Percentiles rank a stretch among this genome's conserved stretches.
Conservation (phyloP, 2,329 filamentous ascomycete species). For the Hypoxylon sp. region DNA sequence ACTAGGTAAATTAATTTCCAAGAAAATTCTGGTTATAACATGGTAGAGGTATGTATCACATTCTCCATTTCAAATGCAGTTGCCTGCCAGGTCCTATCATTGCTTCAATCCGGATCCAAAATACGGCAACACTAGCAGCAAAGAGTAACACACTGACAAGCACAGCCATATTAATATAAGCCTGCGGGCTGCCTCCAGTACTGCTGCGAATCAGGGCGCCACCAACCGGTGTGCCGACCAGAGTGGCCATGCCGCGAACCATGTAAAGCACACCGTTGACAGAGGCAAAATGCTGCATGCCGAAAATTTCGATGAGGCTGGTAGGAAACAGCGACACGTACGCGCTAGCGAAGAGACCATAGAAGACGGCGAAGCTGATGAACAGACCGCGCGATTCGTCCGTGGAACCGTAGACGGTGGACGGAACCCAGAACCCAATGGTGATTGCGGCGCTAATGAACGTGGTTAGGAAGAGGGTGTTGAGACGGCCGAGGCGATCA, state of each 20-base stretch:
- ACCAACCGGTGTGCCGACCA: slow-evolving; percentile 11
- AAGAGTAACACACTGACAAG: slow-evolving; percentile 17
- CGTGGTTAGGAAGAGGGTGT: slow-evolving; percentile 6
- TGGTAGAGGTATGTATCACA: slow-evolving; percentile 5
- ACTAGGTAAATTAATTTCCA: not conserved
- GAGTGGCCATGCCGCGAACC: slow-evolving; percentile 19
- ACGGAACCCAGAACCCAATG: slow-evolving; percentile 6
- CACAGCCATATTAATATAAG: slow-evolving; percentile 13
- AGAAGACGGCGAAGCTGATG: slow-evolving; percentile 18
- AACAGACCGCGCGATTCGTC: slow-evolving; percentile 3
- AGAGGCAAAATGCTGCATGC: slow-evolving; percentile 22
- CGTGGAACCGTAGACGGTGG: slow-evolving; percentile 4
- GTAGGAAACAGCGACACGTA: slow-evolving; percentile 21
- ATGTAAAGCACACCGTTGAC: slow-evolving; percentile 24
- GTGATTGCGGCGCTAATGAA: not conserved
- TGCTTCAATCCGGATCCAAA: slow-evolving; percentile 23
- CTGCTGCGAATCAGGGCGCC: slow-evolving; percentile 9
- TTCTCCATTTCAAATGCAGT: slow-evolving; percentile 20
- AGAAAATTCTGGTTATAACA: not conserved
- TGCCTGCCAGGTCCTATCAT: slow-evolving; percentile 17
- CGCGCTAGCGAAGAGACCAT: slow-evolving; percentile 15
- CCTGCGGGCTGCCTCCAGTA: slow-evolving; percentile 4
- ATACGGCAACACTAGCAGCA: slow-evolving; percentile 21
- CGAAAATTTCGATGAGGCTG: slow-evolving; percentile 23
- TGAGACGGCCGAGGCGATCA: not conserved